phyloP scores from a whole-genome alignment of 2,329 filamentous ascomycete genomes.

The Fusarium aywerte region DNA sequence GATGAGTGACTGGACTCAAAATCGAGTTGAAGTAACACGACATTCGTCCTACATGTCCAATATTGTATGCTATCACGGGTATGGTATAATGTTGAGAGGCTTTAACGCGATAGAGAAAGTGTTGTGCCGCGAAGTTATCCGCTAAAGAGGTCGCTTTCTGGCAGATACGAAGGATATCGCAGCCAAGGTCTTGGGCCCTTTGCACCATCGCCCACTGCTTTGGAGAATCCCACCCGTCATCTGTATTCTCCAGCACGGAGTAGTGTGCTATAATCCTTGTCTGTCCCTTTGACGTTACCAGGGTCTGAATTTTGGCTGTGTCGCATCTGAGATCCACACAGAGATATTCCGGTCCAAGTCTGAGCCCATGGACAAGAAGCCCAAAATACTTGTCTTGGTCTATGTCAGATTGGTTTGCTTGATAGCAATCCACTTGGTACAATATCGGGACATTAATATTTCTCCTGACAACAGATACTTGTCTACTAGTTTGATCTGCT shows the following conservation, averaged over 20 bases:
- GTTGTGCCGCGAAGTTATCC: conserved; percentile 3
- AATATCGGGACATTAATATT: background rate
- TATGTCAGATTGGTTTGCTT: accelerated
- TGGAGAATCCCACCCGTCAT: background rate
- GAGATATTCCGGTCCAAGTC: conserved; percentile 1
- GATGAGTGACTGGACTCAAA: conserved; percentile 9
- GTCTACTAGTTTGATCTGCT: background rate
- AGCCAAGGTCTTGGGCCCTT: background rate
- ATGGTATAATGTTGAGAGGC: background rate
- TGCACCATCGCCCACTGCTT: background rate
- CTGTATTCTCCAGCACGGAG: accelerated
- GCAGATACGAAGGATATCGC: background rate
- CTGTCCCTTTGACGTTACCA: background rate
- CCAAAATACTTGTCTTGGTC: background rate
- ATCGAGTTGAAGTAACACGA: background rate
- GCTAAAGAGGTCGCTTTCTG: background rate
- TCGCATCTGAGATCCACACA: background rate
- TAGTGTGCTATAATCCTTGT: conserved; percentile 1
- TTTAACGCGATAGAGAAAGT: conserved; percentile 1
- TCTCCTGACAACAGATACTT: background rate
- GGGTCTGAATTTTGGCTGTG: background rate
- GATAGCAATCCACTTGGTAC: background rate
- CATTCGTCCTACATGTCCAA: background rate
- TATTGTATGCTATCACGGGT: conserved; percentile 3
- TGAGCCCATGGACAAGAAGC: background rate